Base-by-base conservation (phyloP, 2,329 filamentous ascomycete genomes). In the Microcyclospora tardicrescens region DNA sequence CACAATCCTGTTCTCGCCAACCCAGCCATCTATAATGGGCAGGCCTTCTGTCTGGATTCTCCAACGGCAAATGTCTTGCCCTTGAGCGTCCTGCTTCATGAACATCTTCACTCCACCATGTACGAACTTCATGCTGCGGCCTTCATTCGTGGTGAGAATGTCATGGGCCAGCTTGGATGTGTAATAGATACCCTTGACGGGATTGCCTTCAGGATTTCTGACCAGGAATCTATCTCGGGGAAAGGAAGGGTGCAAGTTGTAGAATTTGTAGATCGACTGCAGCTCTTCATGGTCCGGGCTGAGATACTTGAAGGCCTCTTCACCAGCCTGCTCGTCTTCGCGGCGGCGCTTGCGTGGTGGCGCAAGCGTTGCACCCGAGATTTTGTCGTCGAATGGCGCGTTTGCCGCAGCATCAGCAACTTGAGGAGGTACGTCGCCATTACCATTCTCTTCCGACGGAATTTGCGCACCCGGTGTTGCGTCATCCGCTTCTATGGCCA, bases 61-160 rank as follows among this genome's bases (percentile, higher is more conserved):
- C 91, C 91, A 98, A 42, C 81, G 75, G 66, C 87, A 94, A 28
- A 91, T 81, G 39, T 87, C 81, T 28, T 81, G 79, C 5, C 79
- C 82, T 43, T 93, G 87, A 0, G 84, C 81, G 55, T 95, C 86
- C 61, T 96, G 89, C 68, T 93, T 94, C 69, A 96, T 91, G 60
- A 93, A 98, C 85, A 96, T 96, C 66, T 93, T 93, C 28, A 98
- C 87, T 47, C 91, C 91, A 36, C 82, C 89, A 62, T 98, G 91
- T 36, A 98, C 83, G 57, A 98, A 94, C 60, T 91, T 93, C 62
- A 96, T 80, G 34, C 86, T 86, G 19, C 82, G 79, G 33, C 85
- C 84, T 61, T 95, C 86, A 59, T 98, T 98, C 56, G 81, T 73
- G 3, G 72, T 75, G 3, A 98, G 72, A 38, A 98, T 91, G 47